Evolutionary conservation across 2,329 filamentous ascomycete species (phyloP), one percentile per base, ranked within the genome.

Genomic region (Colletotrichum eleusines): DNA sequence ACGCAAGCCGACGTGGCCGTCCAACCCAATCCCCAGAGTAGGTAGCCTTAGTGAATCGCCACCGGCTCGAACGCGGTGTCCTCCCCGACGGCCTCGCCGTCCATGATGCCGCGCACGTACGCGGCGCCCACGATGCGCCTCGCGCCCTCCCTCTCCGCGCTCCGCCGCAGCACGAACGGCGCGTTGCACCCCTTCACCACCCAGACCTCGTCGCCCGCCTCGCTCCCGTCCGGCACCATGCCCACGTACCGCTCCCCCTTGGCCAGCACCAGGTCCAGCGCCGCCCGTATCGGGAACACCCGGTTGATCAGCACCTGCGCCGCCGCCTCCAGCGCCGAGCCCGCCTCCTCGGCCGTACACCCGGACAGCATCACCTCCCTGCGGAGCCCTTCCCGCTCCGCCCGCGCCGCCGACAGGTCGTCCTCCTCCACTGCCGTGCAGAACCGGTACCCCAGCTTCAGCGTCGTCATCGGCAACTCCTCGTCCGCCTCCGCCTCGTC

Each of bases 51-150:
- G 60, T 72, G 69, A 28, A 72, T 72, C n/a, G 60, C 55, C 6
- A 72, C 66, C 6, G 59, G 31, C 55, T 65, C 66, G 35, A 61
- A 72, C 35, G 65, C 59, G 18, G 38, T 28, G 7, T 40, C 48
- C 28, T 64, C 57, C 14, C 33, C 69, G 2, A 51, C 48, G 2
- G 42, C 62, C 51, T 72, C 71, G 1, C 71, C 67, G 0, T 63
- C 23, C 71, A 72, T 72, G 51, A 72, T 60, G 14, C 71, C 71
- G 42, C 63, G 68, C 28, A 72, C 71, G 20, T 72, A 72, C 23
- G 71, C 71, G 2, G 67, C 57, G 0, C 71, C 71, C 6, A 72
- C 67, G 14, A 72, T 63, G 1, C 71, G 54, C 38, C n/a, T 64
- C 54, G 50, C 4, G 1, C 66, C 69, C 53, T 69, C 61, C 59